Evolutionary conservation across 768 basidiomycete genomes (phyloP).

Genomic region (Russula sp.): DNA sequence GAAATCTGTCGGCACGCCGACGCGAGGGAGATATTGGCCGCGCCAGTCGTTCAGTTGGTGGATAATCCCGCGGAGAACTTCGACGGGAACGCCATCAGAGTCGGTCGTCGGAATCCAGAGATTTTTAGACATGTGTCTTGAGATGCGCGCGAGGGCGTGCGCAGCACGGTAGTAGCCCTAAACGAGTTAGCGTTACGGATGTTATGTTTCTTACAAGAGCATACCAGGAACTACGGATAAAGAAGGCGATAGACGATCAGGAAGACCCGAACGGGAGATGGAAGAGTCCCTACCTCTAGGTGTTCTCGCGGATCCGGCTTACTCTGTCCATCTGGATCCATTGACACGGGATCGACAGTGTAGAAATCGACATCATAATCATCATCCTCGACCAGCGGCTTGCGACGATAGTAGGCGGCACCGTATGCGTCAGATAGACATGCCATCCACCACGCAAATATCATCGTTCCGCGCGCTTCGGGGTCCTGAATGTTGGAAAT

Average conservation of each 20-base stretch:
- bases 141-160: slow-evolving; percentile 78
- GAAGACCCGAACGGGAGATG: neutral
- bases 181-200: slow-evolving; percentile 24
- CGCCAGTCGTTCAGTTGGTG: slow-evolving; percentile 66
- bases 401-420: slow-evolving; percentile 79
- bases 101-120: slow-evolving; percentile 80
- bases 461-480: slow-evolving; percentile 78
- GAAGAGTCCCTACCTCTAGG: slow-evolving; percentile 55
- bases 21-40: slow-evolving; percentile 66
- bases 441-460: slow-evolving; percentile 94
- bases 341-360: slow-evolving; percentile 59
- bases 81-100: slow-evolving; percentile 70
- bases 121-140: slow-evolving; percentile 75
- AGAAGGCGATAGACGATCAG: slow-evolving; percentile 19
- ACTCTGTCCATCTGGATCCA: slow-evolving; percentile 42
- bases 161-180: slow-evolving; percentile 84
- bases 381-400: slow-evolving; percentile 74
- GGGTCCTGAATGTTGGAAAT: slow-evolving; percentile 69
- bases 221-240: slow-evolving; percentile 60
- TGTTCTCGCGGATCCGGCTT: slow-evolving; percentile 61
- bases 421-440: slow-evolving; percentile 81
- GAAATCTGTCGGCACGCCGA: slow-evolving; percentile 85
- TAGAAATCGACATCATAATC: slow-evolving; percentile 91
- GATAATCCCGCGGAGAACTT: slow-evolving; percentile 56
- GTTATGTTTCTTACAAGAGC: slow-evolving; percentile 32